Conservation (phyloP, 1,284 basidiomycete genomes). For the Meira nashicola region DNA sequence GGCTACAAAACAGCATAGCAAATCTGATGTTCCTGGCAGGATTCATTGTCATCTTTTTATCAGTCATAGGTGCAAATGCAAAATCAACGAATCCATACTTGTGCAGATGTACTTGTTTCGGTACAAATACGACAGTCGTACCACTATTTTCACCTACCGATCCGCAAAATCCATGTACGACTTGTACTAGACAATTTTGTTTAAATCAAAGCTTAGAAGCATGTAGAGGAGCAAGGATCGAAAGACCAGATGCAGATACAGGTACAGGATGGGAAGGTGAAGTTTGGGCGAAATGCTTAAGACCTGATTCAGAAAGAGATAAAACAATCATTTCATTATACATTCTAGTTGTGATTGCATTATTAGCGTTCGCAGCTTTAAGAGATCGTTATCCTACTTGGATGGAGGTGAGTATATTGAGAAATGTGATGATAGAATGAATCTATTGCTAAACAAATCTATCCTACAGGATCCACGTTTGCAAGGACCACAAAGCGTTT, state of each 20-base stretch:
- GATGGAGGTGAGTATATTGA: conserved; percentile 3
- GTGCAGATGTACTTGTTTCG: conserved; percentile 53
- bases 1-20: too few species aligned
- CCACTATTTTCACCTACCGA: conserved; percentile 41
- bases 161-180: conserved; percentile 41
- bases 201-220: conserved; percentile 42
- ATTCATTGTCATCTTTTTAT: background rate
- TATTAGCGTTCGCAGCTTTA: conserved; percentile 20
- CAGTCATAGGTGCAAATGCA: background rate
- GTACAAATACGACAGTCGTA: conserved; percentile 50
- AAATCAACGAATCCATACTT: conserved; percentile 22
- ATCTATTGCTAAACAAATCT: background rate
- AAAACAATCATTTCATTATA: conserved; percentile 4
- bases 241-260: conserved; percentile 44
- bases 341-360: conserved; percentile 22
- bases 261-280: conserved; percentile 52
- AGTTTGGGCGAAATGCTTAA: conserved; percentile 51
- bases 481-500: conserved; percentile 1
- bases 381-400: conserved; percentile 15
- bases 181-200: conserved; percentile 52
- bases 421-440: background rate
- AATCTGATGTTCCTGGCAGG: background rate
- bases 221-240: conserved; percentile 47
- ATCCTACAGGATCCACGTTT: background rate
- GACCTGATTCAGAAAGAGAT: conserved; percentile 1